Evolutionary conservation across 169 alveolate species (phyloP), one percentile per base, ranked within the genome.

Genomic region (Eimeria falciformis): DNA sequence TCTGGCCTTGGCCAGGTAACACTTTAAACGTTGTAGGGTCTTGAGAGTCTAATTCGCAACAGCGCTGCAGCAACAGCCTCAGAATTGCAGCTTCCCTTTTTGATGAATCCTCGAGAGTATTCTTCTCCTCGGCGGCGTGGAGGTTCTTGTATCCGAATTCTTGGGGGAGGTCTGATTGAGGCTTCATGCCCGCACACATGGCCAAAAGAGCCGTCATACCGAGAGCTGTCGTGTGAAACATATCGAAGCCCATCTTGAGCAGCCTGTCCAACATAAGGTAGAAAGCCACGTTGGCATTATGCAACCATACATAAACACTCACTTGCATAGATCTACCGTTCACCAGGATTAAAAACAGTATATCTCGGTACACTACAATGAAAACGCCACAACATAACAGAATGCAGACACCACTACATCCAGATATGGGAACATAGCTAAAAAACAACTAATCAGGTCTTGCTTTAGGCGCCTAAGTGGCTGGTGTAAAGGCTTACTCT

Each of bases 191-290:
- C n/a, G 88, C 88, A 47, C 88, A 94, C 96, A 95, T 94, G 23
- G 95, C 97, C 56, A 96, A 66, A 69, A 93, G 86, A 18, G 97
- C 97, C 47, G 97, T 92, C 79, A 96, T 73, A 3, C 96, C 96
- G 69, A 90, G 55, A 21, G 95, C 95, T 47, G 92, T 91, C 27
- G 86, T 90, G 33, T 94, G 93, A 6, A 94, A 89, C 4, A 93
- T 55, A 55, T 78, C 86, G 53, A 47, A 91, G 2, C 93, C 93
- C 46, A 65, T 82, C n/a, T 89, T 62, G 50, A 89, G 65, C 82
- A 89, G 25, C 53, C 93, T 89, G 79, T n/a, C 73, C 81, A 77
- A 12, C 14, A 9, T 14, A 33, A 33, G 40, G 0, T 33, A 33
- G 40, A 33, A 33, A 33, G 2, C 40, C 40, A 33, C 40, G 40